These are phyloP conservation scores for Jatropha curcas DNA, from an alignment of 345 rosid species.

Conservation along the genomic window DNA sequence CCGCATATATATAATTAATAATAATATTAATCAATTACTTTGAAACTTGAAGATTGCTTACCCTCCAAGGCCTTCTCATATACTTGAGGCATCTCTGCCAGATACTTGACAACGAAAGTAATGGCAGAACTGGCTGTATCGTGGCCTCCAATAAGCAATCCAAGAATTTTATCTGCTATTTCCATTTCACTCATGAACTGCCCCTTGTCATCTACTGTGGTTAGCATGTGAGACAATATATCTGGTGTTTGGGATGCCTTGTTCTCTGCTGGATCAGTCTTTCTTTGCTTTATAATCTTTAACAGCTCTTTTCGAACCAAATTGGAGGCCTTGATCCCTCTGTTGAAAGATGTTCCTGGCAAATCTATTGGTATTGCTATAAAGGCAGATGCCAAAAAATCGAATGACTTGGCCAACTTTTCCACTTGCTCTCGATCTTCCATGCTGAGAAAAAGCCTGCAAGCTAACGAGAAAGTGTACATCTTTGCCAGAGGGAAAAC, in stretches of 20 bases:
- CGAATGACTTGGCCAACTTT: slow-evolving; percentile 26
- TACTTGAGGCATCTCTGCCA: slow-evolving; percentile 32
- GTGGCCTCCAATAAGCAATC: slow-evolving; percentile 40
- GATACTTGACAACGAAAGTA: slow-evolving; percentile 41
- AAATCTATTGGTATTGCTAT: slow-evolving; percentile 35
- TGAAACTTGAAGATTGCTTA: too few relatives aligned
- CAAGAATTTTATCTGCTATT: slow-evolving; percentile 40
- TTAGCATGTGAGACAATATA: slow-evolving; percentile 38
- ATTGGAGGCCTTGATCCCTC: slow-evolving; percentile 31
- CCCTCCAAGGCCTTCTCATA: slow-evolving; percentile 35
- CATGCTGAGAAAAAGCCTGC: slow-evolving; percentile 33
- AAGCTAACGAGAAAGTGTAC: slow-evolving; percentile 40
- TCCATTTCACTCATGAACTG: slow-evolving; percentile 38
- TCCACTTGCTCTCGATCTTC: slow-evolving; percentile 31
- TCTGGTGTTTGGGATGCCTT: slow-evolving; percentile 25
- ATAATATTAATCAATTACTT: too few relatives aligned
- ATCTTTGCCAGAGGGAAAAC: slow-evolving; percentile 39
- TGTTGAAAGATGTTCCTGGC: slow-evolving; percentile 32
- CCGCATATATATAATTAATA: background rate
- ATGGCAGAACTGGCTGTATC: slow-evolving; percentile 42
- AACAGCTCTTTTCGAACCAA: slow-evolving; percentile 36
- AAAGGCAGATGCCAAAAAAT: slow-evolving; percentile 22
- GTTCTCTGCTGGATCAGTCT: slow-evolving; percentile 23
- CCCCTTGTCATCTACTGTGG: slow-evolving; percentile 28
- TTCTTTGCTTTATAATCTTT: slow-evolving; percentile 34